Evolutionary conservation across 1,284 basidiomycete genomes (phyloP).

Genomic region (Phylloboletellus chloephorus): DNA sequence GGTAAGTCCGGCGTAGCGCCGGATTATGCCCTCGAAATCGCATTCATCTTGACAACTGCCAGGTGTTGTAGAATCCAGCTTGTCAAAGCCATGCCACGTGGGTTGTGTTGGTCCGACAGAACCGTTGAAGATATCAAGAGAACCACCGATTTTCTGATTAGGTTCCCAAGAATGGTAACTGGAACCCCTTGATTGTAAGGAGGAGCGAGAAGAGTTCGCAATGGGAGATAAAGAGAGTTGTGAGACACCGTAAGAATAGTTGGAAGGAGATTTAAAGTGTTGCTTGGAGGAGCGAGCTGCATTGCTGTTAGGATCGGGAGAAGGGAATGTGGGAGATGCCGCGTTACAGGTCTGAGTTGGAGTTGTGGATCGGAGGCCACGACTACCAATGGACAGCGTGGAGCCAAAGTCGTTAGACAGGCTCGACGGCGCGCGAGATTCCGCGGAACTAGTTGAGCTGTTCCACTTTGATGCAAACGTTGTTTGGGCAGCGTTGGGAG

Average conservation of each 20-base stretch:
- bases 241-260: conserved; percentile 47
- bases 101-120: conserved; percentile 40
- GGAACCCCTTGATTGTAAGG: conserved; percentile 70
- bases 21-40: conserved; percentile 62
- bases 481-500: conserved; percentile 34
- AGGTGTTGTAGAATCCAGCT: conserved; percentile 42
- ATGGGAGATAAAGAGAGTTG: conserved; percentile 62
- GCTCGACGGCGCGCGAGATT: conserved; percentile 44
- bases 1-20: conserved; percentile 58
- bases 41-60: conserved; percentile 49
- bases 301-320: conserved; percentile 25
- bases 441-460: conserved; percentile 28
- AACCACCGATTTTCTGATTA: conserved; percentile 47
- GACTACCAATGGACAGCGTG: conserved; percentile 38
- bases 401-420: conserved; percentile 53
- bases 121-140: conserved; percentile 48
- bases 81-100: conserved; percentile 60
- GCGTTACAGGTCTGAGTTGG: conserved; percentile 58
- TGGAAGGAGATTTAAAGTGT: conserved; percentile 42
- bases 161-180: conserved; percentile 78
- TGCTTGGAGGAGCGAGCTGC: conserved; percentile 50
- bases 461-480: conserved; percentile 22
- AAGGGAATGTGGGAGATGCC: conserved; percentile 46
- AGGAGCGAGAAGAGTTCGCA: conserved; percentile 69
- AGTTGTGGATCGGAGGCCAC: conserved; percentile 53